Evolutionary conservation across 352 stramenopile species (phyloP).

Genomic region (Pythium rhizo-oryzae): DNA sequence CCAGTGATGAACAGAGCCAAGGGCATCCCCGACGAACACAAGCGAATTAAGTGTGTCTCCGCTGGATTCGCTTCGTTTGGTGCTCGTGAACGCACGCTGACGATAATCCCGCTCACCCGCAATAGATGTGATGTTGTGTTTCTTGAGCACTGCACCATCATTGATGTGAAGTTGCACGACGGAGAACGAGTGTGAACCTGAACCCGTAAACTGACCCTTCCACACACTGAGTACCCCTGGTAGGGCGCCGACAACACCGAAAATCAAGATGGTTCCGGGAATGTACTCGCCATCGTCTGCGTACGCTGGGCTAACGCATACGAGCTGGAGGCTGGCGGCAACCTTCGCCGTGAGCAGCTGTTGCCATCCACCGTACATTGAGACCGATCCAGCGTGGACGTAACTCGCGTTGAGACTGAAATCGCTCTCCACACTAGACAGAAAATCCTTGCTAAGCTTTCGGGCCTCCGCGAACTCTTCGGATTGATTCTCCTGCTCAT

Average conservation of each 20-base stretch:
- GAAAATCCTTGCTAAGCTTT: slow-evolving; percentile 40
- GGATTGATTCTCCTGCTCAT: background rate
- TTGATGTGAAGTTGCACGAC: slow-evolving; percentile 54
- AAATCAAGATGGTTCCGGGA: slow-evolving; percentile 68
- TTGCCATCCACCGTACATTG: slow-evolving; percentile 77
- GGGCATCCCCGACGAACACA: slow-evolving; percentile 70
- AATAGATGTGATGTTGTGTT: slow-evolving; percentile 73
- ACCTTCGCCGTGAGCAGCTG: slow-evolving; percentile 45
- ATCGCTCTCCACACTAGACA: slow-evolving; percentile 38
- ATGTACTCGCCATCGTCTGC: slow-evolving; percentile 78
- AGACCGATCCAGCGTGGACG: slow-evolving; percentile 65
- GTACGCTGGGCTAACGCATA: slow-evolving; percentile 78
- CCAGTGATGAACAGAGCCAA: slow-evolving; percentile 74
- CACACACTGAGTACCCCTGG: slow-evolving; percentile 61
- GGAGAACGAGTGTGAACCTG: slow-evolving; percentile 43
- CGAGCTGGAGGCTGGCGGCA: slow-evolving; percentile 35
- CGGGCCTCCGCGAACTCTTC: slow-evolving; percentile 22
- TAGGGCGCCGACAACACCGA: slow-evolving; percentile 46
- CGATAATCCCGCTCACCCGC: slow-evolving; percentile 80
- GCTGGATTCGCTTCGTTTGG: slow-evolving; percentile 22
- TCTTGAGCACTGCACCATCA: slow-evolving; percentile 45
- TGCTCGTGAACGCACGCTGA: slow-evolving; percentile 73
- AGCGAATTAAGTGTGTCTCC: slow-evolving; percentile 61
- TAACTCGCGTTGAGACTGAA: slow-evolving; percentile 39
- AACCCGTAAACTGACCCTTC: slow-evolving; percentile 52